phyloP scores from a whole-genome alignment of 495 filamentous ascomycete genomes.

The Glarea lozoyensis region DNA sequence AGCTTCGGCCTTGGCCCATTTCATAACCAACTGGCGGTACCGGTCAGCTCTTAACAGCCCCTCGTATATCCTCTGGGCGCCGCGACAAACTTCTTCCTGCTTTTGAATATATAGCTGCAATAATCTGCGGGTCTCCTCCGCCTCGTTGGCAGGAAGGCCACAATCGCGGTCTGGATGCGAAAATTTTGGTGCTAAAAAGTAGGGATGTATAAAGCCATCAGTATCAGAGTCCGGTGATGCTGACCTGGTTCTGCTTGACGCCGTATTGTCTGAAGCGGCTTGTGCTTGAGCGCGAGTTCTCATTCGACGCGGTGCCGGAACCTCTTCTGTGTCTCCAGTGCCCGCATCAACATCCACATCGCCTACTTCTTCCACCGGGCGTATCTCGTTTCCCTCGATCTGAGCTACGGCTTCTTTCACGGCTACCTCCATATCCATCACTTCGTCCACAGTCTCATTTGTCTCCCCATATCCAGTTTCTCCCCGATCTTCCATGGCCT shows the following conservation, averaged over 20 bases:
- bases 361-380: constrained; percentile 6
- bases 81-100: constrained; percentile 88
- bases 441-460: background rate
- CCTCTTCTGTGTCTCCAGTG: constrained; percentile 6
- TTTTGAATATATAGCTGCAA: constrained; percentile 86
- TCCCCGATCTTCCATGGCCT: background rate
- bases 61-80: constrained; percentile 64
- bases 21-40: constrained; percentile 67
- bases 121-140: constrained; percentile 78
- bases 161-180: constrained; percentile 69
- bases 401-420: constrained; percentile 5
- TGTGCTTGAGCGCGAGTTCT: constrained; percentile 59
- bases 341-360: constrained; percentile 21
- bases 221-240: constrained; percentile 38
- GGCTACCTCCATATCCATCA: background rate
- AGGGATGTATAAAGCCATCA: constrained; percentile 61
- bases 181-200: constrained; percentile 67
- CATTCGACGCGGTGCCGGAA: constrained; percentile 49
- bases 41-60: constrained; percentile 69
- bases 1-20: constrained; percentile 81
- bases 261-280: constrained; percentile 31
- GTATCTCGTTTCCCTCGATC: too few species aligned
- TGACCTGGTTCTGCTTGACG: constrained; percentile 29
- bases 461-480: background rate
- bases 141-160: constrained; percentile 71